These are phyloP conservation scores for Meyerozyma elateridarum DNA, from an alignment of 1,139 yeast genomes.

Conservation along the genomic window DNA sequence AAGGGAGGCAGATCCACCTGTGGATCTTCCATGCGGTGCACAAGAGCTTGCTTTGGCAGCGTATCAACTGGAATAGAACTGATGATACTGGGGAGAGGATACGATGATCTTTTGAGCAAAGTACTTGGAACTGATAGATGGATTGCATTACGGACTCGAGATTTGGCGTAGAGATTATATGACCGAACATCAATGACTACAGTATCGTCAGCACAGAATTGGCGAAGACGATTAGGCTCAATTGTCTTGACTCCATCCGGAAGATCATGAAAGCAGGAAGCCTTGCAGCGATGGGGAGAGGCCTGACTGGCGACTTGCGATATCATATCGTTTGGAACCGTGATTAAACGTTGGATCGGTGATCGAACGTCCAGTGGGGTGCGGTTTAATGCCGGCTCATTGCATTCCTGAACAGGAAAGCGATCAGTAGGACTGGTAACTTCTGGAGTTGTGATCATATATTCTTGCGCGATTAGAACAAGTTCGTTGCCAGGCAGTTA, in stretches of 20 bases:
- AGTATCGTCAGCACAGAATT: not conserved
- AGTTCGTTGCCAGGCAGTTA: too few relatives aligned
- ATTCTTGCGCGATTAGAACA: too few relatives aligned
- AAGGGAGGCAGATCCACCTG: not conserved
- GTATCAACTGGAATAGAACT: constrained; percentile 1
- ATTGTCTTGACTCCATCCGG: not conserved
- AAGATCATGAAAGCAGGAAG: not conserved
- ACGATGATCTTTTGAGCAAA: constrained; percentile 12
- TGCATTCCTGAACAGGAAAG: too few relatives aligned
- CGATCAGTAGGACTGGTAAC: not conserved
- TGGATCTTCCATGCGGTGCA: not conserved
- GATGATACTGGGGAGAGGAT: constrained; percentile 2
- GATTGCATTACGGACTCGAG: constrained; percentile 10
- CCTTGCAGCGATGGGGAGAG: not conserved
- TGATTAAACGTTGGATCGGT: too few relatives aligned
- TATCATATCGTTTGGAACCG: too few relatives aligned
- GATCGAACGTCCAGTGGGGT: too few relatives aligned
- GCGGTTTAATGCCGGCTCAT: too few relatives aligned
- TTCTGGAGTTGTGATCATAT: not conserved
- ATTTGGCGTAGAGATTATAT: constrained; percentile 11
- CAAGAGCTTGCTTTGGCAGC: not conserved
- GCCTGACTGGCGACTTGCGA: too few relatives aligned
- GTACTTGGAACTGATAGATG: constrained; percentile 15
- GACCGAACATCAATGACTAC: constrained; percentile 13
- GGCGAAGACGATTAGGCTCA: not conserved